Conservation (phyloP, 2,329 filamentous ascomycete genomes). For the Sarocladium oryzae region DNA sequence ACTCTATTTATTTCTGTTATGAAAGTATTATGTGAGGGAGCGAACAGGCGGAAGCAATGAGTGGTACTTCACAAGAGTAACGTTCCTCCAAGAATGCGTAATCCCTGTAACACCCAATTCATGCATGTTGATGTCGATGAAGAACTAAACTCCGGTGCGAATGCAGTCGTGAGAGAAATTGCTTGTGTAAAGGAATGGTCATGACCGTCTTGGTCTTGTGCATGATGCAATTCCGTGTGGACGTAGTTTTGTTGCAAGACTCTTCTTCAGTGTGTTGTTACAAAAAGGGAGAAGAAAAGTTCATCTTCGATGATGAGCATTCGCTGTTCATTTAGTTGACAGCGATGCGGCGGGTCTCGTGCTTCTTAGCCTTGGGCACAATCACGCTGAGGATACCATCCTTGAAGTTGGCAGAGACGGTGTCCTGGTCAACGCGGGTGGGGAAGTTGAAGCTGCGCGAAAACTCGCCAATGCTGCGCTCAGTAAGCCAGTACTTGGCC, state of each 20-base stretch:
- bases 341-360: conserved; percentile 47
- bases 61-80: background rate
- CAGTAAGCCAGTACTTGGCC: conserved; percentile 64
- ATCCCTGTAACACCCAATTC: background rate
- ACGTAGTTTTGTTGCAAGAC: too few relatives aligned
- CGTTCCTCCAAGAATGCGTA: background rate
- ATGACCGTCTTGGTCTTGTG: background rate
- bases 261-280: too few relatives aligned
- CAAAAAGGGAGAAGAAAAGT: background rate
- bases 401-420: conserved; percentile 55
- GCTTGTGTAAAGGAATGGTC: background rate
- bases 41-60: conserved; percentile 1
- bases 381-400: conserved; percentile 59
- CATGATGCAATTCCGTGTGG: background rate
- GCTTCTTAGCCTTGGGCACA: conserved; percentile 61
- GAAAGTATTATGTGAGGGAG: conserved; percentile 15
- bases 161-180: background rate
- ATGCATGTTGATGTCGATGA: background rate
- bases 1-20: conserved; percentile 11
- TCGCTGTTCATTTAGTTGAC: conserved; percentile 35
- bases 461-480: conserved; percentile 62
- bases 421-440: conserved; percentile 53
- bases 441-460: conserved; percentile 64
- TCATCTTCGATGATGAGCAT: background rate
- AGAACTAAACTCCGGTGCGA: background rate